phyloP scores from a whole-genome alignment of 768 basidiomycete genomes.

The Macrolepiota dolichaula region DNA sequence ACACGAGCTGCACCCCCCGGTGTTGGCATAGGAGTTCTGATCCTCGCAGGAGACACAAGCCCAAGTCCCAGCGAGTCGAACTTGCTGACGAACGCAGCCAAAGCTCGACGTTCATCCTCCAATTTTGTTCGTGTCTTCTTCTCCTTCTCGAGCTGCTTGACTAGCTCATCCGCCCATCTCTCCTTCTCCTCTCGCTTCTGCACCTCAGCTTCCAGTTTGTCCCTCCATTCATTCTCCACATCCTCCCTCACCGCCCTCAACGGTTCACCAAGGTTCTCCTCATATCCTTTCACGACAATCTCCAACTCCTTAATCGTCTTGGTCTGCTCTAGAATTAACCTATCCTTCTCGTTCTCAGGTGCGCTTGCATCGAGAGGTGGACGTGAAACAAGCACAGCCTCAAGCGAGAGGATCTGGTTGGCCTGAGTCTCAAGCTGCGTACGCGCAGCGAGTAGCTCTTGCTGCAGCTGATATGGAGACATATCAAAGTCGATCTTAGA shows the following conservation, averaged over 20 bases:
- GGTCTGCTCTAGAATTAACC: constrained; percentile 66
- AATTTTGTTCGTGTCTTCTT: constrained; percentile 63
- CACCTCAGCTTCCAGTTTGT: constrained; percentile 54
- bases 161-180: constrained; percentile 70
- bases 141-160: constrained; percentile 76
- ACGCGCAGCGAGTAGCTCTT: constrained; percentile 79
- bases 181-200: constrained; percentile 65
- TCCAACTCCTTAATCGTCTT: constrained; percentile 80
- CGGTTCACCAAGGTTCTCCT: constrained; percentile 70
- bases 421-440: constrained; percentile 78
- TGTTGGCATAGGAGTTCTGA: constrained; percentile 45
- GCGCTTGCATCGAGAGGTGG: constrained; percentile 65
- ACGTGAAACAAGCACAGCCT: constrained; percentile 70
- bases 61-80: constrained; percentile 72
- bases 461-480: constrained; percentile 86
- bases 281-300: constrained; percentile 63
- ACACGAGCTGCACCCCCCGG: constrained; percentile 49
- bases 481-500: constrained; percentile 88
- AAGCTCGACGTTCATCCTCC: constrained; percentile 75
- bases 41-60: constrained; percentile 35
- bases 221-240: constrained; percentile 71
- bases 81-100: constrained; percentile 78
- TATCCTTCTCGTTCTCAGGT: constrained; percentile 71
- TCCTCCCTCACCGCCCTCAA: constrained; percentile 65
- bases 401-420: constrained; percentile 80